Evolutionary conservation across 2,329 filamentous ascomycete genomes (phyloP).

Genomic region (Aureobasidium pullulans): DNA sequence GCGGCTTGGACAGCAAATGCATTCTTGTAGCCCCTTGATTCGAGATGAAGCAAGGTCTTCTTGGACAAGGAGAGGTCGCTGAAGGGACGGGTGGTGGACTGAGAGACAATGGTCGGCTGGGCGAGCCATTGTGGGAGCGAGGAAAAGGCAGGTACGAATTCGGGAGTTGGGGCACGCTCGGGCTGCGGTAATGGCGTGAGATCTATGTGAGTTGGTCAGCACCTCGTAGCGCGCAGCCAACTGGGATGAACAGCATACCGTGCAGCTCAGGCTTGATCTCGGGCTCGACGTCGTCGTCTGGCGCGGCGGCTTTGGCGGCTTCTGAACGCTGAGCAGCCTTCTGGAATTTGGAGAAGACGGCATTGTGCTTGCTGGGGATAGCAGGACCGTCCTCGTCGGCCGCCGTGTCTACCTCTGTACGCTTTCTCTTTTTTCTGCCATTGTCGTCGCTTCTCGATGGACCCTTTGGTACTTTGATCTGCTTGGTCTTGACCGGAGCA

Average conservation of each 20-base stretch:
- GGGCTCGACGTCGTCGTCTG: constrained; percentile 20
- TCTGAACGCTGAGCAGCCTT: constrained; percentile 23
- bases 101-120: constrained; percentile 61
- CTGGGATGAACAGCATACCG: constrained; percentile 19
- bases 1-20: constrained; percentile 76
- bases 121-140: constrained; percentile 76
- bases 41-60: constrained; percentile 55
- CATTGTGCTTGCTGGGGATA: constrained; percentile 25
- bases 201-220: constrained; percentile 36
- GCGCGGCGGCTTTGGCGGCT: constrained; percentile 15
- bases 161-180: constrained; percentile 50
- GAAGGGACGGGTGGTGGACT: constrained; percentile 56
- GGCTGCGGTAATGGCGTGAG: constrained; percentile 79
- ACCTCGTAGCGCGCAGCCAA: not conserved
- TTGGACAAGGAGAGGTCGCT: constrained; percentile 54
- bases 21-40: constrained; percentile 59
- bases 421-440: constrained; percentile 23
- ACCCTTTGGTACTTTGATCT: constrained; percentile 1
- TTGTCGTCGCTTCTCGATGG: constrained; percentile 7
- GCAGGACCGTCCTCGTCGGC: constrained; percentile 13
- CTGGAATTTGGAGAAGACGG: constrained; percentile 39
- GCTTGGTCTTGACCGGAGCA: not conserved
- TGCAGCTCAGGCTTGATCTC: constrained; percentile 43
- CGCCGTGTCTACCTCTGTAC: constrained; percentile 24
- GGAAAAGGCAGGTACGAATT: constrained; percentile 60